Evolutionary conservation across 352 stramenopile species (phyloP).

Genomic region (Phytophthora melonis): DNA sequence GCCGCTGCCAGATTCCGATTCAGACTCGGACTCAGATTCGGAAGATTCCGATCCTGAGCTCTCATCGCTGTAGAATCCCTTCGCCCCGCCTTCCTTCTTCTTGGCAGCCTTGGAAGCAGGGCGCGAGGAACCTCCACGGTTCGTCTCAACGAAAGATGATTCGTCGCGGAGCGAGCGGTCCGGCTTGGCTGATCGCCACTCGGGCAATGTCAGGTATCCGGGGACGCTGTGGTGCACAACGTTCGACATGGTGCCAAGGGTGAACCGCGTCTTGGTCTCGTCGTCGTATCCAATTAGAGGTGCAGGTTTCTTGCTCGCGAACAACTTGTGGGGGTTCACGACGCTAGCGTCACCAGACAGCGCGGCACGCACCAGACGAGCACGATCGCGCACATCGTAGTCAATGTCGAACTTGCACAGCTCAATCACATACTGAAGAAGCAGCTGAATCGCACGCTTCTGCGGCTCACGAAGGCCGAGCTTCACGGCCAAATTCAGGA

Average conservation of each 20-base stretch:
- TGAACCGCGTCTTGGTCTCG: slow-evolving; percentile 79
- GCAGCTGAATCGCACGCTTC: slow-evolving; percentile 76
- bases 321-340: slow-evolving; percentile 79
- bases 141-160: slow-evolving; percentile 53
- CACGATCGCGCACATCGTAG: slow-evolving; percentile 94
- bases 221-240: slow-evolving; percentile 87
- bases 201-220: slow-evolving; percentile 80
- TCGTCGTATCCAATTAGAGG: slow-evolving; percentile 81
- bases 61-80: slow-evolving; percentile 82
- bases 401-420: slow-evolving; percentile 93
- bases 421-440: slow-evolving; percentile 93
- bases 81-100: slow-evolving; percentile 43
- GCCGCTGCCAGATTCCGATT: slow-evolving; percentile 43
- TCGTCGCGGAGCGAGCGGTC: slow-evolving; percentile 84
- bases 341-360: slow-evolving; percentile 66
- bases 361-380: slow-evolving; percentile 84
- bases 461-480: slow-evolving; percentile 79
- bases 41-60: slow-evolving; percentile 47
- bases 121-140: slow-evolving; percentile 32
- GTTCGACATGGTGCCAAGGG: slow-evolving; percentile 88
- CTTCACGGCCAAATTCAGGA: slow-evolving; percentile 95
- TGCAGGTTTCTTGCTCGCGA: slow-evolving; percentile 83
- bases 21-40: slow-evolving; percentile 54
- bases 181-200: slow-evolving; percentile 77
- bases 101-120: slow-evolving; percentile 32